phyloP scores from a whole-genome alignment of 257 asterid species.

The Solanum clarkiae region DNA sequence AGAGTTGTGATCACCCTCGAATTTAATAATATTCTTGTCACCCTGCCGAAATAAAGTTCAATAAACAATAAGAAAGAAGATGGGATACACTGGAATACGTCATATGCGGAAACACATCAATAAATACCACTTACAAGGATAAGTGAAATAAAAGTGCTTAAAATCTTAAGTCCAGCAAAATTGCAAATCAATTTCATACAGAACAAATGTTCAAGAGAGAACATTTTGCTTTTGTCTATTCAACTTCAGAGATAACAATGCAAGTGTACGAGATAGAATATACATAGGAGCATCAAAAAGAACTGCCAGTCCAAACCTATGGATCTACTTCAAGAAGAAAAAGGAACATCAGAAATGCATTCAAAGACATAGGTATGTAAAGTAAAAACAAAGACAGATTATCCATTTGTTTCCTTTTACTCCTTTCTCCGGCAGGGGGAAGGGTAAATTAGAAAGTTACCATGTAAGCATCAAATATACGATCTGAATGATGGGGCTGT shows the following conservation, averaged over 20 bases:
- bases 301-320: not conserved
- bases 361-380: not conserved
- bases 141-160: not conserved
- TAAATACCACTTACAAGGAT: not conserved
- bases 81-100: not conserved
- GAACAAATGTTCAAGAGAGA: not conserved
- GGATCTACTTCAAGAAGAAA: not conserved
- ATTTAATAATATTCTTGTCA: constrained; percentile 86
- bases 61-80: not conserved
- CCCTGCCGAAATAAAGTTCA: constrained; percentile 38
- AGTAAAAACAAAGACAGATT: not conserved
- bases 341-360: not conserved
- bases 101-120: not conserved
- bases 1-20: constrained; percentile 96
- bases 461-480: constrained; percentile 64
- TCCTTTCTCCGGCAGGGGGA: not conserved
- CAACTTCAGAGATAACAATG: not conserved
- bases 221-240: not conserved
- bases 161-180: not conserved
- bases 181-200: not conserved
- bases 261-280: not conserved
- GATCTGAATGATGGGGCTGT: constrained; percentile 92
- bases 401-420: not conserved
- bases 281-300: not conserved
- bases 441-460: constrained; percentile 21